Conservation (phyloP, 2,329 filamentous ascomycete genomes). For the Paramyrothecium roridum region DNA sequence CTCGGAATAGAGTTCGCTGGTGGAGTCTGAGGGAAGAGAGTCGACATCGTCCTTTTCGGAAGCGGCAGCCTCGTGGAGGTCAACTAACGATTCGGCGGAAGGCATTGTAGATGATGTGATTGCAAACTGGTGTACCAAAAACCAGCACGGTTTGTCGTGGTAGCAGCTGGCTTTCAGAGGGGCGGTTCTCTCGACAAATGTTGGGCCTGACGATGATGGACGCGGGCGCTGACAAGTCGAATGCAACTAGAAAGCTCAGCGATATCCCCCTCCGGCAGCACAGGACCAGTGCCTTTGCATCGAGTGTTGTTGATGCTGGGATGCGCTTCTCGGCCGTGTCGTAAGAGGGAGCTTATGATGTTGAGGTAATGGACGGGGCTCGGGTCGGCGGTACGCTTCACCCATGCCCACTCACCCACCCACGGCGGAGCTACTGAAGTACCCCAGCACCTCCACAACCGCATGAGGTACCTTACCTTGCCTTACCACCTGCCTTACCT, state of each 20-base stretch:
- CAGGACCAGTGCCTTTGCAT: not conserved
- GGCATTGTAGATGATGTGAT: slow-evolving; percentile 18
- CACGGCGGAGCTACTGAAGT: not conserved
- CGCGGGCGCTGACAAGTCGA: too few relatives aligned
- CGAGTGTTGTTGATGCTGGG: not conserved
- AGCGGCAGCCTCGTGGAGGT: slow-evolving; percentile 46
- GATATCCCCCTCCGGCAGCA: not conserved
- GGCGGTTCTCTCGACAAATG: too few relatives aligned
- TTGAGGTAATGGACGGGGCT: not conserved
- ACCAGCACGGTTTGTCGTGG: not conserved
- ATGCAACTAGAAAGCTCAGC: not conserved
- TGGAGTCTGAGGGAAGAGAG: slow-evolving; percentile 61
- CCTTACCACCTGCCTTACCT: not conserved
- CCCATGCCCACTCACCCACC: too few relatives aligned
- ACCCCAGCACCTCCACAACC: not conserved
- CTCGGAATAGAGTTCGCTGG: slow-evolving; percentile 54
- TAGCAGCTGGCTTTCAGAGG: not conserved
- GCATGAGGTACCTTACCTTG: not conserved
- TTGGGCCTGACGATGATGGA: too few relatives aligned
- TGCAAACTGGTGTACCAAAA: too few relatives aligned
- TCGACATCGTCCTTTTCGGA: slow-evolving; percentile 56
- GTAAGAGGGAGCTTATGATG: not conserved
- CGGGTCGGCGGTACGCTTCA: not conserved
- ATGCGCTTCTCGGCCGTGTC: not conserved
- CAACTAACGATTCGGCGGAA: slow-evolving; percentile 43